A percentile compares a stretch with the other conserved stretches of the same genome.
phyloP scores from a whole-genome alignment of 1,284 basidiomycete species.

The Fistulinella staudtii region DNA sequence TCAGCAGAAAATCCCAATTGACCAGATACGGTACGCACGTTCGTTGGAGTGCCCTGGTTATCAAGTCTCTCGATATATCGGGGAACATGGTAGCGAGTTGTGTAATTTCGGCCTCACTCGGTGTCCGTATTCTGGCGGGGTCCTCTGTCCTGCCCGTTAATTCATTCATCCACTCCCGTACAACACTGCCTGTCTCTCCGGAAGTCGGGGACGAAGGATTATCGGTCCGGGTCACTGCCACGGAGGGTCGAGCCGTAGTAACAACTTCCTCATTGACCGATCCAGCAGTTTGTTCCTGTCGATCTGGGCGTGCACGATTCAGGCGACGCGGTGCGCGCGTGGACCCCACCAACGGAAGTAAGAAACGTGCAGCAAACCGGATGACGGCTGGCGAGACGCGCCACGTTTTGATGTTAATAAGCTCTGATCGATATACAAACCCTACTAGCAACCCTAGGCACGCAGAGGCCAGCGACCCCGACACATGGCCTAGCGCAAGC shows the following conservation, averaged over 20 bases:
- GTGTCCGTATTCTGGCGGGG: constrained; percentile 58
- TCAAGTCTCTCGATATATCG: constrained; percentile 65
- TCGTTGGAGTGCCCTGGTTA: constrained; percentile 76
- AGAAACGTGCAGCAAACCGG: constrained; percentile 45
- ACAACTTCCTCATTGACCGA: constrained; percentile 49
- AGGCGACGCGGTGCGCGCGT: constrained; percentile 51
- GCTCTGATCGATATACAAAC: constrained; percentile 75
- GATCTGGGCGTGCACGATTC: constrained; percentile 58
- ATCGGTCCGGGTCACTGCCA: constrained; percentile 18
- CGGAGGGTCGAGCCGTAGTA: constrained; percentile 48
- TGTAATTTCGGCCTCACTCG: constrained; percentile 70
- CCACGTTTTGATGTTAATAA: constrained; percentile 70
- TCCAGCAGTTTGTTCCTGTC: constrained; percentile 18
- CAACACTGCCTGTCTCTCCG: constrained; percentile 39
- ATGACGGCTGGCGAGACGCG: constrained; percentile 61
- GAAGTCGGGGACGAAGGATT: constrained; percentile 9
- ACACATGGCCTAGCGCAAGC: constrained; percentile 66
- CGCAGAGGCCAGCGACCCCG: constrained; percentile 59
- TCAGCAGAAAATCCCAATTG: constrained; percentile 6
- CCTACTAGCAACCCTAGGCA: constrained; percentile 67
- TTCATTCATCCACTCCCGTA: constrained; percentile 81
- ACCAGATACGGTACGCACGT: constrained; percentile 51
- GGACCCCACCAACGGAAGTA: constrained; percentile 64
- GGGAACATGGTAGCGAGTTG: constrained; percentile 82
- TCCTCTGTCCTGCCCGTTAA: constrained; percentile 62